A percentile compares a stretch with the other conserved stretches of the same genome.
These are phyloP conservation scores for Dionaea muscipula DNA, from an alignment of 179 eudicot genomes.

Conservation along the genomic window DNA sequence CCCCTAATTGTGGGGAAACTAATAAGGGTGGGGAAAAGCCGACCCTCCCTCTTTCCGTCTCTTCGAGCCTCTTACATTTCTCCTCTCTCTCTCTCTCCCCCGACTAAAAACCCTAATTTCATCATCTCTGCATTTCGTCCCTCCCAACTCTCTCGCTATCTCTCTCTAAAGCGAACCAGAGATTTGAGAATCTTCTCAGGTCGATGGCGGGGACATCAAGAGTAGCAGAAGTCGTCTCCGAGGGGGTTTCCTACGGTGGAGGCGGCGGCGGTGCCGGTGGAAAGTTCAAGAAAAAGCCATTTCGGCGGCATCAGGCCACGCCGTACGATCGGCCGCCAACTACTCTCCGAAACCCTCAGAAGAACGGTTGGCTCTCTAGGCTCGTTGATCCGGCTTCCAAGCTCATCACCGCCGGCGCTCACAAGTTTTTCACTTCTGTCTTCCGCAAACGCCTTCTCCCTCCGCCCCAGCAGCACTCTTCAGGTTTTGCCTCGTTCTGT, in stretches of 20 bases:
- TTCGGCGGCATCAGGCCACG: conserved; percentile 18
- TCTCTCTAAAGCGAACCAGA: neutral
- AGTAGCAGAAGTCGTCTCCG: conserved; percentile 10
- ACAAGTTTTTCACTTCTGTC: conserved; percentile 48
- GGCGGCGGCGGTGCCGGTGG: conserved; percentile 61
- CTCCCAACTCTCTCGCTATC: conserved; percentile 11
- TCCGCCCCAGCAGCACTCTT: conserved; percentile 17
- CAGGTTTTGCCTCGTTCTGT: conserved; percentile 23
- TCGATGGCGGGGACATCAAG: neutral
- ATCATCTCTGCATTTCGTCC: conserved; percentile 6
- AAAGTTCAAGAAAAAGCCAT: conserved; percentile 32
- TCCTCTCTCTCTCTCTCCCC: conserved; percentile 4
- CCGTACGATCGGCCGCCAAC: conserved; percentile 75
- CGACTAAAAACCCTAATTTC: conserved; percentile 34
- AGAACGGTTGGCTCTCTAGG: conserved; percentile 51
- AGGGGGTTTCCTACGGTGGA: conserved; percentile 16
- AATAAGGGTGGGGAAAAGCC: too few relatives aligned
- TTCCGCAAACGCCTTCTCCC: conserved; percentile 62
- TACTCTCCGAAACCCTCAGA: conserved; percentile 29
- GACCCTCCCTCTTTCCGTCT: too few relatives aligned
- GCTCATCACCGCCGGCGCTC: conserved; percentile 54
- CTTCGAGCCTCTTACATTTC: too few relatives aligned
- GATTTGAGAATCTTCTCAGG: neutral
- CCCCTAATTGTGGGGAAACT: too few relatives aligned
- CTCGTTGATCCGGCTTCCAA: conserved; percentile 79